These are phyloP conservation scores for Crucibulum laeve DNA, from an alignment of 768 basidiomycete genomes.

Conservation along the genomic window DNA sequence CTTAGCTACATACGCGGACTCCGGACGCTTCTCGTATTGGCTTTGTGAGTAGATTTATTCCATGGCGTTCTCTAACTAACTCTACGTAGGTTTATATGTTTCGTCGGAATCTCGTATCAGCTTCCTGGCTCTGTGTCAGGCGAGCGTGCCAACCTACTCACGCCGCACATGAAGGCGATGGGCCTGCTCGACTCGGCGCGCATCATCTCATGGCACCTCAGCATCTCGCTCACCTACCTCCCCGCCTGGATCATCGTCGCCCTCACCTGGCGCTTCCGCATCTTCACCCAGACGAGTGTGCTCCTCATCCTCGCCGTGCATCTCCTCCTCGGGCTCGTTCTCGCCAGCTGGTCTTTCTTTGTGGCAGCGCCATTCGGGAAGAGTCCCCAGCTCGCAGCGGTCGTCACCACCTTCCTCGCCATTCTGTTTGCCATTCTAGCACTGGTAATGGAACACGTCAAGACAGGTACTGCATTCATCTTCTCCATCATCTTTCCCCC, in stretches of 20 bases:
- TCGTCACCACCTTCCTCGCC: slow-evolving; percentile 59
- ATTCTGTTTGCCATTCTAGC: slow-evolving; percentile 68
- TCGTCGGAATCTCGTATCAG: slow-evolving; percentile 73
- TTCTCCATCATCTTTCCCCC: slow-evolving; percentile 75
- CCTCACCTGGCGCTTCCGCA: slow-evolving; percentile 58
- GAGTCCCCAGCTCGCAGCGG: slow-evolving; percentile 68
- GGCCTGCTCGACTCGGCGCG: slow-evolving; percentile 69
- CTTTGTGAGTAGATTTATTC: slow-evolving; percentile 40
- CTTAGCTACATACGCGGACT: slow-evolving; percentile 63
- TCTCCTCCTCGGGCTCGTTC: slow-evolving; percentile 59
- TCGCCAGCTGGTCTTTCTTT: slow-evolving; percentile 73
- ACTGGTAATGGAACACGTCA: slow-evolving; percentile 41
- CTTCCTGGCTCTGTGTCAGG: slow-evolving; percentile 65
- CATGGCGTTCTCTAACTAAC: not conserved
- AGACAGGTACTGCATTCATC: slow-evolving; percentile 46
- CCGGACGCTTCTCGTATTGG: slow-evolving; percentile 57
- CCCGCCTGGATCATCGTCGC: slow-evolving; percentile 73
- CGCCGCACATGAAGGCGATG: slow-evolving; percentile 77
- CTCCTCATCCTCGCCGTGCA: slow-evolving; percentile 62
- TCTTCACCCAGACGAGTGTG: slow-evolving; percentile 59
- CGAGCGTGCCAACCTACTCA: slow-evolving; percentile 62
- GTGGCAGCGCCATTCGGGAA: slow-evolving; percentile 66
- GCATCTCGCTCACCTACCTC: slow-evolving; percentile 62
- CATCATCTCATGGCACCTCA: slow-evolving; percentile 67
- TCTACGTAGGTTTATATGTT: slow-evolving; percentile 55